Conservation (phyloP, 495 filamentous ascomycete species). For the Chaetomidium leptoderma region DNA sequence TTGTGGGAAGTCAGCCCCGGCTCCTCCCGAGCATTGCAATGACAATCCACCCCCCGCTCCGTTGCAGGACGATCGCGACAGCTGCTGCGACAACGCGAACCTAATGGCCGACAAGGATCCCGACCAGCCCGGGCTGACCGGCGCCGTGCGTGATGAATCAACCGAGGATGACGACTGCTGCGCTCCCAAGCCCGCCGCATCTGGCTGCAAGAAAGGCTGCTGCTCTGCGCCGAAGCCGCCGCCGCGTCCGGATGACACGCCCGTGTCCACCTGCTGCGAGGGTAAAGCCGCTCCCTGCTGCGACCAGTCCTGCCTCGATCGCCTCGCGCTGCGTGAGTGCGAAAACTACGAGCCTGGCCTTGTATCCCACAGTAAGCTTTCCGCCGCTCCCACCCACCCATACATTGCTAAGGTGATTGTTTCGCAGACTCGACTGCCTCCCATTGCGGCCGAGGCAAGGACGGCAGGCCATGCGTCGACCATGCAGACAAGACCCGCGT, state of each 20-base stretch:
- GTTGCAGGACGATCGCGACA: not conserved
- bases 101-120: not conserved
- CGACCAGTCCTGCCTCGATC: slow-evolving; percentile 46
- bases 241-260: not conserved
- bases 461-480: slow-evolving; percentile 29
- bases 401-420: not conserved
- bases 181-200: not conserved
- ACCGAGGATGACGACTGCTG: not conserved
- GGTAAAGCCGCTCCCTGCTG: slow-evolving; percentile 34
- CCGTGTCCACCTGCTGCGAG: slow-evolving; percentile 31
- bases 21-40: not conserved
- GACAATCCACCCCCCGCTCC: not conserved
- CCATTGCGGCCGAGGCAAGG: slow-evolving; percentile 16
- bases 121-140: not conserved
- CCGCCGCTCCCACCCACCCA: not conserved
- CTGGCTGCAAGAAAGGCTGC: not conserved
- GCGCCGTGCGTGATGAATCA: not conserved
- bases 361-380: slow-evolving; percentile 7
- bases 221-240: not conserved
- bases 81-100: not conserved
- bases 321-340: slow-evolving; percentile 43
- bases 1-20: slow-evolving; percentile 1
- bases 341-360: slow-evolving; percentile 13
- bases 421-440: slow-evolving; percentile 21
- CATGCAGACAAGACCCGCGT: slow-evolving; percentile 34